Conservation (phyloP, 257 asterid species). For the Solanum lignicaule region DNA sequence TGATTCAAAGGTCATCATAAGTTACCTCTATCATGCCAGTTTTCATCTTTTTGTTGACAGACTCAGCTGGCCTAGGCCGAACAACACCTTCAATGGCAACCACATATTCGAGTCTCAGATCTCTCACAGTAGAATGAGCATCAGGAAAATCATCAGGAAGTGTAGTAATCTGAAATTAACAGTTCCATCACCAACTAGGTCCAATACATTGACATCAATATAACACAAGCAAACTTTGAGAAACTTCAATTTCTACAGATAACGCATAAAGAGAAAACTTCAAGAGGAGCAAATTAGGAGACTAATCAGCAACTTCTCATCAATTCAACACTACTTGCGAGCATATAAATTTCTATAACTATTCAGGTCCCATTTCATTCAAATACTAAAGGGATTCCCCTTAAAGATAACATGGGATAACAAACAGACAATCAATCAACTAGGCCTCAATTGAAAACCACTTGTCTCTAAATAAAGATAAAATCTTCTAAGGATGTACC, state of each 20-base stretch:
- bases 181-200: background rate
- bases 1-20: background rate
- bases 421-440: background rate
- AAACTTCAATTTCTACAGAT: background rate
- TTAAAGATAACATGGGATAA: background rate
- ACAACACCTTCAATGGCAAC: conserved; percentile 83
- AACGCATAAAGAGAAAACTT: background rate
- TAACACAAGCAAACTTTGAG: background rate
- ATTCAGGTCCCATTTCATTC: background rate
- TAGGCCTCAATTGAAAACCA: background rate
- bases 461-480: background rate
- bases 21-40: conserved; percentile 87
- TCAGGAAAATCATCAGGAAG: conserved; percentile 91
- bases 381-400: background rate
- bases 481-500: background rate
- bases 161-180: conserved; percentile 55
- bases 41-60: conserved; percentile 77
- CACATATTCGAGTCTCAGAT: conserved; percentile 86
- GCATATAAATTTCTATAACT: background rate
- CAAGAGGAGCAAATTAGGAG: background rate
- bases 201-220: background rate
- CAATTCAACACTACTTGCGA: background rate
- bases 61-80: conserved; percentile 66
- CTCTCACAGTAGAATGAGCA: conserved; percentile 73
- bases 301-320: background rate